A percentile compares a stretch with the other conserved stretches of the same genome.
These are phyloP conservation scores for Lojkania enalia DNA, from an alignment of 2,329 filamentous ascomycete species.

Conservation along the genomic window DNA sequence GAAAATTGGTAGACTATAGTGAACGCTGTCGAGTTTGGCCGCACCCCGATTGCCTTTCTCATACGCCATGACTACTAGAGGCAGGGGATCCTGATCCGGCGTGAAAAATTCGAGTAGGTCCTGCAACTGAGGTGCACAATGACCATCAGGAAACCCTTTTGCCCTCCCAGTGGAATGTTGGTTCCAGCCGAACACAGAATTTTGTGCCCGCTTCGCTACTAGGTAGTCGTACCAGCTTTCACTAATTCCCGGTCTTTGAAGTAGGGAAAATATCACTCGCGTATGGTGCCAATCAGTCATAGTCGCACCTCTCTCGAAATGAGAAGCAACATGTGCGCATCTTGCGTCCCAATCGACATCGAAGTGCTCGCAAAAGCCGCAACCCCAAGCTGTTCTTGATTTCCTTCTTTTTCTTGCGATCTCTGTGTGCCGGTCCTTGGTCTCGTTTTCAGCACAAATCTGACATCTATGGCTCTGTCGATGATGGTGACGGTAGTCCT, in stretches of 20 bases:
- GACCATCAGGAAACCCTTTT: conserved; percentile 34
- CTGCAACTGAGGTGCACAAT: conserved; percentile 25
- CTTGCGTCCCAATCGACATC: conserved; percentile 64
- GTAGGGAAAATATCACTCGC: conserved; percentile 65
- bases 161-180: conserved; percentile 27
- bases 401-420: conserved; percentile 40
- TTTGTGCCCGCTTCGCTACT: conserved; percentile 17
- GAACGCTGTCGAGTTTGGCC: no score
- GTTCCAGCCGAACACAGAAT: conserved; percentile 28
- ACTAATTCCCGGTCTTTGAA: conserved; percentile 64
- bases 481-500: conserved; percentile 67
- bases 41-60: conserved; percentile 20
- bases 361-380: conserved; percentile 67
- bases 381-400: conserved; percentile 64
- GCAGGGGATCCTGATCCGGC: conserved; percentile 16
- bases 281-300: conserved; percentile 69
- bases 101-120: conserved; percentile 35
- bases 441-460: conserved; percentile 61
- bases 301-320: conserved; percentile 60
- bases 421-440: conserved; percentile 44
- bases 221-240: conserved; percentile 55
- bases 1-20: no score
- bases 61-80: conserved; percentile 29
- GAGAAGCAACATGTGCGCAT: conserved; percentile 66
- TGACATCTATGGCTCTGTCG: conserved; percentile 63